Evolutionary conservation across 129 eudicot species (phyloP).

Genomic region (Arctium minus): DNA sequence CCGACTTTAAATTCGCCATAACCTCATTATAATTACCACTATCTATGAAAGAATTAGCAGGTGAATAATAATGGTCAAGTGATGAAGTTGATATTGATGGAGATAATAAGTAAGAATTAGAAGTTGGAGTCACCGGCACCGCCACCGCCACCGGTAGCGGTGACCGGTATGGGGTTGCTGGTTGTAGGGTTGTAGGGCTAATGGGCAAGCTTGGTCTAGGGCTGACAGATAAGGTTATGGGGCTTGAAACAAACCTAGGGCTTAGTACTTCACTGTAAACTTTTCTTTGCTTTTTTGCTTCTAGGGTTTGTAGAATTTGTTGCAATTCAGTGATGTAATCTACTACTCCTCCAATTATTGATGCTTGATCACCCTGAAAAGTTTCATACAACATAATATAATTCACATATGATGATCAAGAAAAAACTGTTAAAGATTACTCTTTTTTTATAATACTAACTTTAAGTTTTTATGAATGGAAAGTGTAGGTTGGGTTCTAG

Average conservation of each 20-base stretch:
- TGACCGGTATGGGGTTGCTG: conserved; percentile 46
- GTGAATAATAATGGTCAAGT: conserved; percentile 22
- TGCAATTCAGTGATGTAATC: conserved; percentile 83
- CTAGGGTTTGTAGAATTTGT: conserved; percentile 71
- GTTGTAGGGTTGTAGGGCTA: conserved; percentile 85
- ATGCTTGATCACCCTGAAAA: conserved; percentile 89
- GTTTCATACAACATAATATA: neutral
- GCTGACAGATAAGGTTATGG: conserved; percentile 52
- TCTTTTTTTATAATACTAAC: too few species aligned
- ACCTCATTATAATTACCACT: conserved; percentile 46
- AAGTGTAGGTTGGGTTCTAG: too few species aligned
- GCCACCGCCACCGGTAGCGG: neutral
- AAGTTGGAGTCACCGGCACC: neutral
- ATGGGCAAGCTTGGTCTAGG: conserved; percentile 65
- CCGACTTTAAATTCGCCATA: conserved; percentile 62
- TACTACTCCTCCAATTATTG: conserved; percentile 89
- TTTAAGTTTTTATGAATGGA: too few species aligned
- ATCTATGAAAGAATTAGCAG: conserved; percentile 36
- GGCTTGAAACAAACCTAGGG: conserved; percentile 62
- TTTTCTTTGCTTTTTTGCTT: conserved; percentile 80
- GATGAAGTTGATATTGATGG: conserved; percentile 27
- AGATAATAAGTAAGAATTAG: conserved; percentile 17
- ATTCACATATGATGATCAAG: neutral
- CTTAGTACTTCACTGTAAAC: conserved; percentile 56
- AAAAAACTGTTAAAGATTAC: neutral